Conservation (phyloP, 768 basidiomycete genomes). For the Astraeus odoratus region DNA sequence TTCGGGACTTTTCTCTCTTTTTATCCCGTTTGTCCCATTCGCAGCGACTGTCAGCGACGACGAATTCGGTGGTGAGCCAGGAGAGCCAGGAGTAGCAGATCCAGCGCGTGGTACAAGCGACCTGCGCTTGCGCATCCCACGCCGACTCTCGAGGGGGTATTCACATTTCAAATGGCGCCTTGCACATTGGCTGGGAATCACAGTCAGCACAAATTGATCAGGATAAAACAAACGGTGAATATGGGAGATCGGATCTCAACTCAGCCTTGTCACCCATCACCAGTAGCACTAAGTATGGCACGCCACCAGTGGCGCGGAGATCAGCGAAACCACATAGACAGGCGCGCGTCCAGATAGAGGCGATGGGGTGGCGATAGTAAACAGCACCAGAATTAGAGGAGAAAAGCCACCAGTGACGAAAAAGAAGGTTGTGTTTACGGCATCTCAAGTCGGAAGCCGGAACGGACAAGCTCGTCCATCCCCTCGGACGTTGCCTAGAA, state of each 20-base stretch:
- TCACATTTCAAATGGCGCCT: constrained; percentile 64
- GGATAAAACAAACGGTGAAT: neutral
- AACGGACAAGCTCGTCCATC: neutral
- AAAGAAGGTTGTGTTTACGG: neutral
- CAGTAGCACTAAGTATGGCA: too few relatives aligned
- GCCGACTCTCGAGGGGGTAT: constrained; percentile 62
- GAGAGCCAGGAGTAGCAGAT: constrained; percentile 13
- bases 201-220: constrained; percentile 16
- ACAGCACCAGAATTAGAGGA: neutral
- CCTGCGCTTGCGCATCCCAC: constrained; percentile 51
- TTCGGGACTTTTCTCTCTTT: neutral
- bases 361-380: constrained; percentile 19
- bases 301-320: constrained; percentile 14
- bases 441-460: neutral
- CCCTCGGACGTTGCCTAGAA: constrained; percentile 10
- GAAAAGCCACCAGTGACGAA: too few relatives aligned
- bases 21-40: neutral
- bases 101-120: constrained; percentile 28
- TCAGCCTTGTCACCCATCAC: too few relatives aligned
- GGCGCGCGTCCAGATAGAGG: constrained; percentile 3
- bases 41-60: neutral
- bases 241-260: too few relatives aligned
- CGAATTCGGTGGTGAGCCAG: neutral
- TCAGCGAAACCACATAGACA: constrained; percentile 14
- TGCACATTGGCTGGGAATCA: constrained; percentile 56